Conservation (phyloP, 176 grass and related monocot genomes). For the Alloteropsis semialata region DNA sequence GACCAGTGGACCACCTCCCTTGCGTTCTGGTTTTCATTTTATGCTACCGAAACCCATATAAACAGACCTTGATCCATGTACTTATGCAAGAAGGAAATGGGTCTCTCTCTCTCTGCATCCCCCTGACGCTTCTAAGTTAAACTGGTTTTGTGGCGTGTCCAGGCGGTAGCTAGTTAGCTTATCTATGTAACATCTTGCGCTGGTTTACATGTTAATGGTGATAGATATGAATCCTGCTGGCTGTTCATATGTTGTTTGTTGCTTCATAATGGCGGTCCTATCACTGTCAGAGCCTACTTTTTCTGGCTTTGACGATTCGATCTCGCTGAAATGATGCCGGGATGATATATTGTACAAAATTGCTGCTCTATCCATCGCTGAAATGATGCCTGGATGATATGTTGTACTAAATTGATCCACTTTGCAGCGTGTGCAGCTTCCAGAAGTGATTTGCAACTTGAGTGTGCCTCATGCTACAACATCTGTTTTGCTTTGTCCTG, state of each 20-base stretch:
- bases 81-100: slow-evolving; percentile 26
- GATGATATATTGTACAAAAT: neutral
- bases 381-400: too few relatives aligned
- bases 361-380: too few relatives aligned
- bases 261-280: neutral
- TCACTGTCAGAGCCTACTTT: neutral
- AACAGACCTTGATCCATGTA: slow-evolving; percentile 20
- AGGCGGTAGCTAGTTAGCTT: neutral
- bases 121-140: neutral
- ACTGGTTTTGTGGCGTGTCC: neutral
- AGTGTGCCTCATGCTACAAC: neutral
- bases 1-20: neutral
- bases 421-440: neutral
- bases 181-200: neutral
- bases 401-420: neutral
- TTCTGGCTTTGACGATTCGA: neutral
- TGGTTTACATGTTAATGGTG: neutral
- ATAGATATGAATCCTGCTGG: slow-evolving; percentile 1
- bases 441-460: neutral
- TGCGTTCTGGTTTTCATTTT: neutral
- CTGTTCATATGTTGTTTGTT: neutral
- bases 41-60: slow-evolving; percentile 13
- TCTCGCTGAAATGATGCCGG: neutral
- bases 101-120: neutral
- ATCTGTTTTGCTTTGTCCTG: neutral